phyloP scores from a whole-genome alignment of 495 filamentous ascomycete species.

The Glonium stellatum region DNA sequence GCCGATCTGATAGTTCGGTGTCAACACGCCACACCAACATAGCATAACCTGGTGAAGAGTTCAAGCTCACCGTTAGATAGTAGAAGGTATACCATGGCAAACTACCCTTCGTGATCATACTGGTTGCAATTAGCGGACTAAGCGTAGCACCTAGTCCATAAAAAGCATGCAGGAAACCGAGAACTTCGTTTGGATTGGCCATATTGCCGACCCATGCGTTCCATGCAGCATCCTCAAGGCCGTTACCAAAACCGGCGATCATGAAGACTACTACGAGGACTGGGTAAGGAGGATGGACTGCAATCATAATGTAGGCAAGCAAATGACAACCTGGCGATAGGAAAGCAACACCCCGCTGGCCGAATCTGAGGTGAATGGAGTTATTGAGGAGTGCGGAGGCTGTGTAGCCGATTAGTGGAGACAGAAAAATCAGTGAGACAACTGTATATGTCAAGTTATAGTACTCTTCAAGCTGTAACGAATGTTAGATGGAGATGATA shows the following conservation, averaged over 20 bases:
- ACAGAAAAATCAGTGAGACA: constrained; percentile 58
- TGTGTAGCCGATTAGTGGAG: constrained; percentile 54
- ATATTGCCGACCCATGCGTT: constrained; percentile 61
- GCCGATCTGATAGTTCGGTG: constrained; percentile 44
- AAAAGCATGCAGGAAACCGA: constrained; percentile 52
- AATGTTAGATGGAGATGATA: constrained; percentile 16
- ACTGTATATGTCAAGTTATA: constrained; percentile 53
- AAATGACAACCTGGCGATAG: constrained; percentile 59
- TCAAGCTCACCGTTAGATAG: constrained; percentile 50
- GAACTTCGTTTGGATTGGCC: constrained; percentile 53
- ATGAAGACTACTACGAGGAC: constrained; percentile 52
- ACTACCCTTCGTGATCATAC: constrained; percentile 44
- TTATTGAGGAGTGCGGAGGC: constrained; percentile 53
- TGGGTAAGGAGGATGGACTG: constrained; percentile 53
- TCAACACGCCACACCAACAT: not conserved
- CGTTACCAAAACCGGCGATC: constrained; percentile 58
- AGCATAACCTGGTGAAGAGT: not conserved
- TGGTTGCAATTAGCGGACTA: constrained; percentile 51
- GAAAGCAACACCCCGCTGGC: constrained; percentile 68
- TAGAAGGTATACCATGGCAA: constrained; percentile 55
- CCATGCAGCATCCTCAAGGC: constrained; percentile 56
- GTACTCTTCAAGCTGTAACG: constrained; percentile 49
- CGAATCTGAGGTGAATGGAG: constrained; percentile 50
- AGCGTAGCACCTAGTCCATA: constrained; percentile 54
- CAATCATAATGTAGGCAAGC: constrained; percentile 54